Percentiles rank a stretch among this genome's conserved stretches.
phyloP scores from a whole-genome alignment of 371 early-diverging fungal species.

The Mucor lusitanicus region DNA sequence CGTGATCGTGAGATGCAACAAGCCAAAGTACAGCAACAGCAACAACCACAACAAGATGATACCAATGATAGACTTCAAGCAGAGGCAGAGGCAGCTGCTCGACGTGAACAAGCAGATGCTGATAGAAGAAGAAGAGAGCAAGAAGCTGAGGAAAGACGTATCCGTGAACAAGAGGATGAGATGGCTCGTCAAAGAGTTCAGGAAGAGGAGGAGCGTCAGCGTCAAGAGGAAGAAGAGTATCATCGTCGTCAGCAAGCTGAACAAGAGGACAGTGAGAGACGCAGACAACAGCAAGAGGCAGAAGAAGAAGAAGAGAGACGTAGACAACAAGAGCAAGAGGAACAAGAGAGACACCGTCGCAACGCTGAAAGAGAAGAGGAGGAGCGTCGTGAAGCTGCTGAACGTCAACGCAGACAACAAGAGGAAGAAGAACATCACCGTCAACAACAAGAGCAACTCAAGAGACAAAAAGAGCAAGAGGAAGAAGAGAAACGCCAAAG shows the following conservation, averaged over 20 bases:
- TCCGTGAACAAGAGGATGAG: constrained; percentile 18
- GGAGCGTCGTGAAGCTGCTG: constrained; percentile 17
- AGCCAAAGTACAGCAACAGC: constrained; percentile 18
- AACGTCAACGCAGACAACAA: constrained; percentile 24
- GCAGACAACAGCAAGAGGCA: neutral
- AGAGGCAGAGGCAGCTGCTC: constrained; percentile 8
- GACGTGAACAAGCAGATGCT: constrained; percentile 31
- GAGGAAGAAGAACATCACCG: constrained; percentile 22
- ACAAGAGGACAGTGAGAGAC: neutral
- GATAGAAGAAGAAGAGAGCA: constrained; percentile 21
- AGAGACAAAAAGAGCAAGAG: constrained; percentile 10
- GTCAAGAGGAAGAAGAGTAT: constrained; percentile 19
- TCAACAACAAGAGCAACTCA: constrained; percentile 16
- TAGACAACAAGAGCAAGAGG: constrained; percentile 12
- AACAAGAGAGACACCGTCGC: constrained; percentile 22
- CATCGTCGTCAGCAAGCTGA: constrained; percentile 26
- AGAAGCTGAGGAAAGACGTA: constrained; percentile 11
- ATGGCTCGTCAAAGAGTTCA: neutral
- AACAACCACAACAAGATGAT: constrained; percentile 32
- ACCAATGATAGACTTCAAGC: constrained; percentile 1
- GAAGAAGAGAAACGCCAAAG: constrained; percentile 16
- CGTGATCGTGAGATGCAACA: constrained; percentile 55
- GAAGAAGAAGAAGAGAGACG: constrained; percentile 21
- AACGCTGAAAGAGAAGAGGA: constrained; percentile 12
- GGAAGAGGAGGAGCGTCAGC: constrained; percentile 15